Evolutionary conservation across 2,329 filamentous ascomycete genomes (phyloP).

Genomic region (Cylindrodendrum hubeiense): DNA sequence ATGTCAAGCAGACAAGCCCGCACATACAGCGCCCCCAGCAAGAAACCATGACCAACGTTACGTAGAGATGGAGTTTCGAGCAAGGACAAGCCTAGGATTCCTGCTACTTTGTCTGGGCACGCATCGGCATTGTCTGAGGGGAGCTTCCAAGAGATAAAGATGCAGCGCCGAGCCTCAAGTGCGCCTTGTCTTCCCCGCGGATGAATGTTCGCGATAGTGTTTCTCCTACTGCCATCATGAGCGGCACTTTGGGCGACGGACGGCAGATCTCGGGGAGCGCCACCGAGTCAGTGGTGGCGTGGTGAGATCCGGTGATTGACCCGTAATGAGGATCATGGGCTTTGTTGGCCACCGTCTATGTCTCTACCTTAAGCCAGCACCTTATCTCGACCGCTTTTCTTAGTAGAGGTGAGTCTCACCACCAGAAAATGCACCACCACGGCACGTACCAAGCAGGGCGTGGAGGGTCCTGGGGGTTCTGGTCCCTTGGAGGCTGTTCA

Average conservation of each 20-base stretch:
- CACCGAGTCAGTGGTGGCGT: slow-evolving; percentile 19
- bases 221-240: not conserved
- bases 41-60: not conserved
- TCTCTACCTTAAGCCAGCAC: slow-evolving; percentile 29
- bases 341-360: not conserved
- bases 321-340: not conserved
- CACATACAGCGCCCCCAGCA: slow-evolving; percentile 18
- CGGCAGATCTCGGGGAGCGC: not conserved
- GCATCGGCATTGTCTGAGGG: slow-evolving; percentile 8
- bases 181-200: slow-evolving; percentile 4
- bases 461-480: too few species aligned
- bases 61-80: not conserved
- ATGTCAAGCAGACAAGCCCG: slow-evolving; percentile 36
- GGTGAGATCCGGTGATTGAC: slow-evolving; percentile 6
- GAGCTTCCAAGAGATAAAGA: slow-evolving; percentile 33
- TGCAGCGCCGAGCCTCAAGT: slow-evolving; percentile 21
- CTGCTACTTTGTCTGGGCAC: slow-evolving; percentile 35
- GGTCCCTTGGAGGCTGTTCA: too few species aligned
- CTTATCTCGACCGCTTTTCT: slow-evolving; percentile 26
- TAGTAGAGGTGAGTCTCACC: too few species aligned
- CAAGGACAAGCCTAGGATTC: slow-evolving; percentile 27
- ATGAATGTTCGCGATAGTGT: not conserved
- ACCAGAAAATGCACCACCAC: slow-evolving; percentile 27
- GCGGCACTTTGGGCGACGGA: not conserved
- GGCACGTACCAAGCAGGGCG: not conserved